Evolutionary conservation across 164 flowering plant genomes (phyloP).

Genomic region (Umbilicus rupestris): DNA sequence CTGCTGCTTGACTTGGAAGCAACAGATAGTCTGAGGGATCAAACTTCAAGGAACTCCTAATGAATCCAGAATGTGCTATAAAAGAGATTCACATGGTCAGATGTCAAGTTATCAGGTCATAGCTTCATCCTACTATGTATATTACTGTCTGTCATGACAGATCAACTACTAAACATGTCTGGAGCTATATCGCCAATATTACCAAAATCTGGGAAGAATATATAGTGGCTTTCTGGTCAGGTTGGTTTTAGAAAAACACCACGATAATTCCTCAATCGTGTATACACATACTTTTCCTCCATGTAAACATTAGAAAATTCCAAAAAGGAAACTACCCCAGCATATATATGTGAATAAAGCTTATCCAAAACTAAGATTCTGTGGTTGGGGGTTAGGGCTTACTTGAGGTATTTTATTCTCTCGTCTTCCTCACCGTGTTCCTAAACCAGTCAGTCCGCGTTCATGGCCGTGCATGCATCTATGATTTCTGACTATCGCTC

Average conservation of each 20-base stretch:
- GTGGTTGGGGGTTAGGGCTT: no score
- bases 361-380: no score
- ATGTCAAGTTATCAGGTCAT: neutral
- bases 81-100: neutral
- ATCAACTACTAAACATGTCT: neutral
- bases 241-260: neutral
- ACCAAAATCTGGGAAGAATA: no score
- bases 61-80: no score
- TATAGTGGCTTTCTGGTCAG: neutral
- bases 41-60: neutral
- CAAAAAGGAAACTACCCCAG: neutral
- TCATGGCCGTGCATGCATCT: no score
- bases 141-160: neutral
- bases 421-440: no score
- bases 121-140: neutral
- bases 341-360: no score
- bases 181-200: no score
- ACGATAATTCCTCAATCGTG: neutral
- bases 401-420: no score
- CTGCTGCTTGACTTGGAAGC: constrained; percentile 5
- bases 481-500: no score
- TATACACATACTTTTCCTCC: neutral
- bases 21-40: neutral
- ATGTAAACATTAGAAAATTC: neutral
- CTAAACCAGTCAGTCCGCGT: no score